Conservation (phyloP, 2,329 filamentous ascomycete species). For the Pyrenophora teres region DNA sequence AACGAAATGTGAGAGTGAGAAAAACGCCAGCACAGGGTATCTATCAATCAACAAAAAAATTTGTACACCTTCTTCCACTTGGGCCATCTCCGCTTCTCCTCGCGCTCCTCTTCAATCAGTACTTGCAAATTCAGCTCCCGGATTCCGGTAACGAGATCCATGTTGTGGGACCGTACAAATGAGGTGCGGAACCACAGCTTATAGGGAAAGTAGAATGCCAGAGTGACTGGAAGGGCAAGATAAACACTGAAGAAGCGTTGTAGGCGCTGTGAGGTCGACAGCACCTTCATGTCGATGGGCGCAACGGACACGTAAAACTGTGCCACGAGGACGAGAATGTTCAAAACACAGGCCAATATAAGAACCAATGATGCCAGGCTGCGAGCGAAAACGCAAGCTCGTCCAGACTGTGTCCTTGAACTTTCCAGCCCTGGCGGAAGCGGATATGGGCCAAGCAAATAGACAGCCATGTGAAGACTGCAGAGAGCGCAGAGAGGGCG, state of each 20-base stretch:
- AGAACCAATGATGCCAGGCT: slow-evolving; percentile 78
- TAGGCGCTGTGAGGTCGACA: slow-evolving; percentile 55
- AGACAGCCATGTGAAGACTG: slow-evolving; percentile 76
- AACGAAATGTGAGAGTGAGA: slow-evolving; percentile 4
- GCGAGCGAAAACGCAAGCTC: slow-evolving; percentile 81
- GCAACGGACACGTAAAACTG: slow-evolving; percentile 89
- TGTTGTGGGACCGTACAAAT: slow-evolving; percentile 70
- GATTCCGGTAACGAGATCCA: slow-evolving; percentile 86
- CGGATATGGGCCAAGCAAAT: slow-evolving; percentile 66
- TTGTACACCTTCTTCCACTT: slow-evolving; percentile 57
- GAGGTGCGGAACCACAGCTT: slow-evolving; percentile 75
- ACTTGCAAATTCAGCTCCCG: slow-evolving; percentile 81
- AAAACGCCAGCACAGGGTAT: not conserved
- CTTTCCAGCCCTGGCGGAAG: slow-evolving; percentile 66
- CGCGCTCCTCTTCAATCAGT: slow-evolving; percentile 77
- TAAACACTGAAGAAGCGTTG: slow-evolving; percentile 75
- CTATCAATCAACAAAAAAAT: slow-evolving; percentile 49
- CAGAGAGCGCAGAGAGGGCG: slow-evolving; percentile 72
- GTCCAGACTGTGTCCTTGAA: slow-evolving; percentile 66
- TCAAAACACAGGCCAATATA: slow-evolving; percentile 81
- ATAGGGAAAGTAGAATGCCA: slow-evolving; percentile 71
- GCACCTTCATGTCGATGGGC: slow-evolving; percentile 64
- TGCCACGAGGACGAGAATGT: slow-evolving; percentile 74
- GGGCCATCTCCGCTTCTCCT: slow-evolving; percentile 65
- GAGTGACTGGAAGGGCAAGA: slow-evolving; percentile 70